phyloP scores from a whole-genome alignment of 73 alveolate genomes.

The Effrenium voratum region DNA sequence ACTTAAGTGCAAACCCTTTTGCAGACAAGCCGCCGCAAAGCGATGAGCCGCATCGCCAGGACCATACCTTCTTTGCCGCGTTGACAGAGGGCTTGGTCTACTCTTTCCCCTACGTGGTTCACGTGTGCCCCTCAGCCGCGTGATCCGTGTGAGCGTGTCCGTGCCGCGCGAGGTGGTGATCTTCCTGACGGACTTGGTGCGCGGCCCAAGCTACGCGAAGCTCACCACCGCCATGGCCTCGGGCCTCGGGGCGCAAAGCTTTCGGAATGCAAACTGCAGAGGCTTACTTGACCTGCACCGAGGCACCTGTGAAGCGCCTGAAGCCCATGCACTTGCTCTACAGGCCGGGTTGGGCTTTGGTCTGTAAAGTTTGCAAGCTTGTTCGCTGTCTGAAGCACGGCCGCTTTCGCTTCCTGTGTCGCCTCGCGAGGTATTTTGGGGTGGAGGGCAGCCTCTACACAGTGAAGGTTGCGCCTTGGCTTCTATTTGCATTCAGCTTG shows the following conservation, averaged over 20 bases:
- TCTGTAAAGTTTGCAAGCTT: neutral
- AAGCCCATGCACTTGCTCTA: slow-evolving; percentile 68
- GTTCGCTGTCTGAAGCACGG: neutral
- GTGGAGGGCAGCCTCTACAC: slow-evolving; percentile 56
- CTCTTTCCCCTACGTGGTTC: neutral
- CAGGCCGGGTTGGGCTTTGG: neutral
- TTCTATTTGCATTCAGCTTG: no score
- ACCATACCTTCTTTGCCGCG: neutral
- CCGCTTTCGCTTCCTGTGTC: no score
- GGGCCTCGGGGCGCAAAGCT: neutral
- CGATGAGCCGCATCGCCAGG: no score
- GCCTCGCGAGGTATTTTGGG: slow-evolving; percentile 54
- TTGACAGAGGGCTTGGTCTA: neutral
- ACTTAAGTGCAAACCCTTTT: no score
- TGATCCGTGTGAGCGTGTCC: no score
- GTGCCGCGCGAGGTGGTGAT: no score
- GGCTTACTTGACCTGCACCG: neutral
- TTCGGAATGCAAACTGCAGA: neutral
- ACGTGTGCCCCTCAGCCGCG: no score
- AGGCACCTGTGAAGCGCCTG: slow-evolving; percentile 17
- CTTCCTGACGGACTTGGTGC: slow-evolving; percentile 36
- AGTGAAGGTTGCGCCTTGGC: slow-evolving; percentile 36
- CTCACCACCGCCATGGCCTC: neutral
- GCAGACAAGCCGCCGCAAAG: no score
- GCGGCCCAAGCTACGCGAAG: slow-evolving; percentile 14